Percentiles rank a stretch among this genome's conserved stretches.
phyloP scores from a whole-genome alignment of 345 rosid genomes.

The Eucalyptus marginata region DNA sequence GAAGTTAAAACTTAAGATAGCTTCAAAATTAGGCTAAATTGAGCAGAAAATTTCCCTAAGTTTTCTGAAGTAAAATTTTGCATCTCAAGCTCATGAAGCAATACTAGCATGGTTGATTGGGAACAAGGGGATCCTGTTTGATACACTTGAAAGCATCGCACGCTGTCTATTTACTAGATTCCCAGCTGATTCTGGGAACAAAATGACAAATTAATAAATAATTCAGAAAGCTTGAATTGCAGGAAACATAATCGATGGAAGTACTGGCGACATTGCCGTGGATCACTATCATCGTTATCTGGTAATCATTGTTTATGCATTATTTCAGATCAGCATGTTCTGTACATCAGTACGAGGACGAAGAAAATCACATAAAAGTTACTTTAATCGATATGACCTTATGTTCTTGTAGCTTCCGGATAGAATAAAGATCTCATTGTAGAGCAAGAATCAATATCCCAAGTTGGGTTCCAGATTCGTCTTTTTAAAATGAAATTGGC shows the following conservation, averaged over 20 bases:
- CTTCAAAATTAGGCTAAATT: not conserved
- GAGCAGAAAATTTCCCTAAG: not conserved
- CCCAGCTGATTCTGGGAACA: not conserved
- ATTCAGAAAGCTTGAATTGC: not conserved
- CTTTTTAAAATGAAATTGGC: not conserved
- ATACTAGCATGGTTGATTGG: not conserved
- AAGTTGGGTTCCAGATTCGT: not conserved
- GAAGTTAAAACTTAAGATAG: not conserved
- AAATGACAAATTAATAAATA: not conserved
- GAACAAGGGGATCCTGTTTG: not conserved
- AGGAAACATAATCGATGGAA: conserved; percentile 52
- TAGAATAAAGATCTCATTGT: not conserved
- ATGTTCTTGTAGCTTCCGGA: not conserved
- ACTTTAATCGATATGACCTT: not conserved
- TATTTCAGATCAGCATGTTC: not conserved
- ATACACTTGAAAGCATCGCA: not conserved
- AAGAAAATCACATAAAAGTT: not conserved
- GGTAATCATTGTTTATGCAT: conserved; percentile 7
- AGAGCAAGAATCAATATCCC: not conserved
- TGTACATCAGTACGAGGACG: not conserved
- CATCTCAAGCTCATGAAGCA: not conserved
- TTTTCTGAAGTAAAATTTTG: not conserved
- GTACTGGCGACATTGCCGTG: conserved; percentile 49
- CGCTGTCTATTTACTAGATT: not conserved
- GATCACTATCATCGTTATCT: conserved; percentile 63